phyloP scores from a whole-genome alignment of 306 rosid species.

The Medicago lupulina region DNA sequence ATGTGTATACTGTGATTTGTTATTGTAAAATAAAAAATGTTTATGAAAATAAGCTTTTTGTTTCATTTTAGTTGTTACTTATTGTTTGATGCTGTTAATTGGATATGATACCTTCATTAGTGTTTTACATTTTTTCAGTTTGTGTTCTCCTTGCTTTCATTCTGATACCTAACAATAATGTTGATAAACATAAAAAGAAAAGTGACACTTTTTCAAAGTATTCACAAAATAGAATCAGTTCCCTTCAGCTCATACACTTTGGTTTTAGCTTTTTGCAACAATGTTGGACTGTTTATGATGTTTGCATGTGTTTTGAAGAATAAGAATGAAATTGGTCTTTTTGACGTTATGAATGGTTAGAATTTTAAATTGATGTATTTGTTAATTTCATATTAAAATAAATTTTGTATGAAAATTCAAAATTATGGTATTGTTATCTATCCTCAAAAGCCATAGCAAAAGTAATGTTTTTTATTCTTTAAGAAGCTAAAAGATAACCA shows the following conservation, averaged over 20 bases:
- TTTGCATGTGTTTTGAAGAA: background rate
- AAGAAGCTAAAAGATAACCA: too few relatives aligned
- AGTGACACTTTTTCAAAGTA: constrained; percentile 15
- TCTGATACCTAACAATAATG: constrained; percentile 32
- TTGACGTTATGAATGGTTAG: too few relatives aligned
- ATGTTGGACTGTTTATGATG: background rate
- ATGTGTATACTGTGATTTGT: constrained; percentile 47
- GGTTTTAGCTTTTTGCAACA: background rate
- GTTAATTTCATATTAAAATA: too few relatives aligned
- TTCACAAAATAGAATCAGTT: background rate
- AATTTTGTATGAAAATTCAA: too few relatives aligned
- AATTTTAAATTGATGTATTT: too few relatives aligned
- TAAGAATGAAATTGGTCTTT: background rate
- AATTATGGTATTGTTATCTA: background rate
- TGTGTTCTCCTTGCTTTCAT: constrained; percentile 18
- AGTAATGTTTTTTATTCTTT: too few relatives aligned
- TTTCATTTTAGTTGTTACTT: background rate
- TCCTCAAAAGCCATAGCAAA: background rate
- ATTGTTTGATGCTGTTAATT: background rate
- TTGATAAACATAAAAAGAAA: background rate
- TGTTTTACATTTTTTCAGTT: background rate
- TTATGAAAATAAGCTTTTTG: background rate
- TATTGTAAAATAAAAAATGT: constrained; percentile 45
- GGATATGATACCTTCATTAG: background rate
- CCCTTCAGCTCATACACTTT: background rate